Evolutionary conservation across 306 rosid species (phyloP).

Genomic region (Casuarina equisetifolia): DNA sequence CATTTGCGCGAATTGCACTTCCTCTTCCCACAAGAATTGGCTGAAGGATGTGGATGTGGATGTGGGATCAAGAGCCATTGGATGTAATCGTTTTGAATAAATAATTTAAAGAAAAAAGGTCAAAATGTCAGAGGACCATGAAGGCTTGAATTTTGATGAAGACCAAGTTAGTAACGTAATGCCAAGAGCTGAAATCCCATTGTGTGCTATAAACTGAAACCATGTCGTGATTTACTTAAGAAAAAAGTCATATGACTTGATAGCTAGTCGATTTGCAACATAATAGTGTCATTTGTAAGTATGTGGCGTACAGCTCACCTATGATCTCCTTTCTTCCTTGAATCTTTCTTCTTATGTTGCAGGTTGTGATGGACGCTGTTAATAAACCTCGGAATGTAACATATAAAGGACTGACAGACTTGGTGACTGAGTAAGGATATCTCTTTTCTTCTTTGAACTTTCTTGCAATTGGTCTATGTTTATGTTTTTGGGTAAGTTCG

Average conservation of each 20-base stretch:
- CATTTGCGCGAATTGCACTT: no score
- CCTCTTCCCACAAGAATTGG: no score
- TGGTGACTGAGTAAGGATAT: constrained; percentile 94
- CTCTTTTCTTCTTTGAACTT: neutral
- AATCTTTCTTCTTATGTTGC: constrained; percentile 27
- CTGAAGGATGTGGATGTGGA: no score
- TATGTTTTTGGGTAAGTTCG: neutral
- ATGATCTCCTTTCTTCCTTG: constrained; percentile 22
- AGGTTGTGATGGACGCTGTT: constrained; percentile 98
- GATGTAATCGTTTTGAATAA: no score
- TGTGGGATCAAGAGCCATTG: no score
- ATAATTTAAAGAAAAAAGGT: neutral
- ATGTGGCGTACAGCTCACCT: neutral
- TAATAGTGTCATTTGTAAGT: neutral
- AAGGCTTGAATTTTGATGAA: neutral
- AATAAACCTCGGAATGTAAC: constrained; percentile 81
- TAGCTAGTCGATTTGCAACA: neutral
- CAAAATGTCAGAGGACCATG: neutral
- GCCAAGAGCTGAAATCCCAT: neutral
- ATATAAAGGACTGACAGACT: constrained; percentile 88
- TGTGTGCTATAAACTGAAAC: neutral
- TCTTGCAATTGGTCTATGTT: neutral
- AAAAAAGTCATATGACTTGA: neutral
- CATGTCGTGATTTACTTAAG: neutral
- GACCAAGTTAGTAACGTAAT: neutral